A percentile compares a stretch with the other conserved stretches of the same genome.
phyloP scores from a whole-genome alignment of 768 basidiomycete species.

The Lactarius vividus region DNA sequence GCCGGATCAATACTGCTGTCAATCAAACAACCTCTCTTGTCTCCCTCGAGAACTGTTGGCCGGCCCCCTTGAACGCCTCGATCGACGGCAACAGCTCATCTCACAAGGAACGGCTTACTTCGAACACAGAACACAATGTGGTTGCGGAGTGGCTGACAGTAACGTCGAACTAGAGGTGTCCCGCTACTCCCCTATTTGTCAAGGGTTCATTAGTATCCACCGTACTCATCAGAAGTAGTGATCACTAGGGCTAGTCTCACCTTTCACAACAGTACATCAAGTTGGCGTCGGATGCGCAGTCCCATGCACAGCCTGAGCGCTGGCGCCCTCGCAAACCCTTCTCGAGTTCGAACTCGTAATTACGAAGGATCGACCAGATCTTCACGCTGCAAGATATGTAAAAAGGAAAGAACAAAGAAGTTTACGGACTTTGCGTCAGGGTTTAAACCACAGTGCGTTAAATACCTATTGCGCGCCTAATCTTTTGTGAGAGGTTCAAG shows the following conservation, averaged over 20 bases:
- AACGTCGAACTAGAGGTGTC: neutral
- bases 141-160: neutral
- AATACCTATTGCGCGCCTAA: constrained; percentile 91
- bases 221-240: constrained; percentile 19
- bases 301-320: constrained; percentile 88
- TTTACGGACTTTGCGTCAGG: constrained; percentile 83
- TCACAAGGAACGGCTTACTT: constrained; percentile 11
- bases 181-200: constrained; percentile 1
- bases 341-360: constrained; percentile 85
- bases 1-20: neutral
- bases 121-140: neutral
- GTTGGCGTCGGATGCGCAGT: constrained; percentile 98
- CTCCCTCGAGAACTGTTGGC: neutral
- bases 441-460: constrained; percentile 81
- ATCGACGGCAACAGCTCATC: constrained; percentile 10
- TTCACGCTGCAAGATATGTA: constrained; percentile 84
- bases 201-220: constrained; percentile 4
- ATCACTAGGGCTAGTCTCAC: constrained; percentile 26
- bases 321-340: constrained; percentile 91
- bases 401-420: constrained; percentile 25
- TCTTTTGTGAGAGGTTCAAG: constrained; percentile 88
- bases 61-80: constrained; percentile 5
- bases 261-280: constrained; percentile 96
- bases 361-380: constrained; percentile 89
- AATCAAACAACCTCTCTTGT: neutral